A percentile compares a stretch with the other conserved stretches of the same genome.
phyloP scores from a whole-genome alignment of 768 basidiomycete species.

The Suillus brevipes region DNA sequence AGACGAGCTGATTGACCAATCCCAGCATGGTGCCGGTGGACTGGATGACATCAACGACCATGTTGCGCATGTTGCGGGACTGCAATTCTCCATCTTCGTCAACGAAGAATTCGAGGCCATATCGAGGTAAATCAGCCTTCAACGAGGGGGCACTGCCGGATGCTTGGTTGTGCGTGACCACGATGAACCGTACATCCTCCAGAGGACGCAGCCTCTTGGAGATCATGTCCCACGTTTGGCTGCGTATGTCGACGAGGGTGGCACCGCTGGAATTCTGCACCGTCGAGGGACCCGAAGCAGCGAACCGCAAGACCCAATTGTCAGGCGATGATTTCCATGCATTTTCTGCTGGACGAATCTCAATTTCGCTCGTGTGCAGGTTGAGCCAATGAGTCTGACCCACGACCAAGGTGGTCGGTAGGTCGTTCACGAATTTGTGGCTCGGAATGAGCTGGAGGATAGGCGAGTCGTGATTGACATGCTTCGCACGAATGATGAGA shows the following conservation, averaged over 20 bases:
- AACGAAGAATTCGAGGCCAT: constrained; percentile 42
- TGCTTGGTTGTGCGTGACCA: constrained; percentile 16
- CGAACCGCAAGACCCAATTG: constrained; percentile 27
- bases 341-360: constrained; percentile 28
- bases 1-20: constrained; percentile 40
- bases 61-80: constrained; percentile 41
- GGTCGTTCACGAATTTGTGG: constrained; percentile 22
- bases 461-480: background rate
- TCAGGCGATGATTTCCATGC: constrained; percentile 26
- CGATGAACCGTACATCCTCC: constrained; percentile 23
- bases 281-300: constrained; percentile 12
- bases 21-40: constrained; percentile 47
- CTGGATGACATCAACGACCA: constrained; percentile 43
- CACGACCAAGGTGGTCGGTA: constrained; percentile 25
- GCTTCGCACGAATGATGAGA: constrained; percentile 23
- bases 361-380: constrained; percentile 22
- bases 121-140: constrained; percentile 39
- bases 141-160: constrained; percentile 16
- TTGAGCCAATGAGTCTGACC: constrained; percentile 34
- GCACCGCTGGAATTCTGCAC: constrained; percentile 7
- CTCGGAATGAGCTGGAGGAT: constrained; percentile 27
- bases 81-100: constrained; percentile 35
- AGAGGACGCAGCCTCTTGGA: constrained; percentile 23
- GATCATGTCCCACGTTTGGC: constrained; percentile 29
- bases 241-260: constrained; percentile 28